These are phyloP conservation scores for Xylaria flabelliformis DNA, from an alignment of 495 filamentous ascomycete species.

Conservation along the genomic window DNA sequence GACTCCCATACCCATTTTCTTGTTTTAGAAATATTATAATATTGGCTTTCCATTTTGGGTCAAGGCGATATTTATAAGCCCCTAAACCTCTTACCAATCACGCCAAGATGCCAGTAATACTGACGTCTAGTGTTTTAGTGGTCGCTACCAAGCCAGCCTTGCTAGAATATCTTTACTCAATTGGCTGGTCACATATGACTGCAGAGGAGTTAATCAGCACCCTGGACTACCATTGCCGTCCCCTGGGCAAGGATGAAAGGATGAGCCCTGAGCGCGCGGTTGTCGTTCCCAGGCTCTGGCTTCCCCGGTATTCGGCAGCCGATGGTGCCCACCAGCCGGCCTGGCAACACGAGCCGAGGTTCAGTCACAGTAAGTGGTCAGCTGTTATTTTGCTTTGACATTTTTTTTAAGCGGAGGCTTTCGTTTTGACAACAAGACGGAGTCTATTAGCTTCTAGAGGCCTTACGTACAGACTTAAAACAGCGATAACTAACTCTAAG, in stretches of 20 bases:
- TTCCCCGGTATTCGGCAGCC: neutral
- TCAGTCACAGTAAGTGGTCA: neutral
- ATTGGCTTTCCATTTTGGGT: neutral
- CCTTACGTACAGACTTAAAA: neutral
- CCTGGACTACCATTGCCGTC: neutral
- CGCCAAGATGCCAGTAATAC: neutral
- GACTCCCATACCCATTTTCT: too few species aligned
- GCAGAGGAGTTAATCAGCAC: neutral
- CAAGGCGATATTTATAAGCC: neutral
- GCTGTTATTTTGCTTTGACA: neutral
- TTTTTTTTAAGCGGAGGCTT: neutral
- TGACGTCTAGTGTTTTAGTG: neutral
- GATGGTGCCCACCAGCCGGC: neutral
- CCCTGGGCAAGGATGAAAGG: neutral
- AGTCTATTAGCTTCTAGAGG: neutral
- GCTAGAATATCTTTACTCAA: neutral
- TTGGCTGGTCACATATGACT: slow-evolving; percentile 1
- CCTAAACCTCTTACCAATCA: neutral
- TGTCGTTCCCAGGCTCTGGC: neutral
- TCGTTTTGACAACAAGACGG: neutral
- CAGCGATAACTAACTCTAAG: neutral
- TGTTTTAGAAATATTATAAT: too few species aligned
- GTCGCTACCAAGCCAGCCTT: neutral
- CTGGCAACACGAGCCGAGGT: neutral
- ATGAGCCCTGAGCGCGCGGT: neutral